Conservation (phyloP, 306 rosid species). For the Cucumis cinereus region DNA sequence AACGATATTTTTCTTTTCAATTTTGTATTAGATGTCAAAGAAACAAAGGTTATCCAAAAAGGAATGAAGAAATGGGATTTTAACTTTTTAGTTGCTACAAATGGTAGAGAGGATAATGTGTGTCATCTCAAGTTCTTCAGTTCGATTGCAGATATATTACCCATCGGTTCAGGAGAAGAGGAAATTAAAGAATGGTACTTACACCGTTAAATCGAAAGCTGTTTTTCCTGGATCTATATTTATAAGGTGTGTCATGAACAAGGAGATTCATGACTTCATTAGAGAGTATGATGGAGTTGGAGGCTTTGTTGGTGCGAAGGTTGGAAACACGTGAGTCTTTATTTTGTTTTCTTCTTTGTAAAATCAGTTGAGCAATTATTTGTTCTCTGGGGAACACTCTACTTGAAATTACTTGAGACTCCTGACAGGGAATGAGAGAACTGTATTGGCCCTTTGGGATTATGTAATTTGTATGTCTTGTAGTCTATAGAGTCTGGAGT, state of each 20-base stretch:
- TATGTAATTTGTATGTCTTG: background rate
- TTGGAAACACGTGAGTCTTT: constrained; percentile 74
- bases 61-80: background rate
- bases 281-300: constrained; percentile 67
- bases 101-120: background rate
- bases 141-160: constrained; percentile 53
- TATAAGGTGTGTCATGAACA: constrained; percentile 60
- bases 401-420: background rate
- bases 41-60: background rate
- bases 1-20: background rate
- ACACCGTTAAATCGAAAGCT: constrained; percentile 48
- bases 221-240: constrained; percentile 70
- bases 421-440: background rate
- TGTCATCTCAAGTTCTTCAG: background rate
- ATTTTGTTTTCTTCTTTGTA: background rate
- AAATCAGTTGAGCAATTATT: background rate
- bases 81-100: background rate
- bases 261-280: constrained; percentile 71
- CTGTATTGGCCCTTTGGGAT: background rate
- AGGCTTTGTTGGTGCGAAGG: constrained; percentile 72
- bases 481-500: background rate
- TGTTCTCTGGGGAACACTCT: background rate
- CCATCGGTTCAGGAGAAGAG: constrained; percentile 56
- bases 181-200: constrained; percentile 56
- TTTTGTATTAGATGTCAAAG: background rate